Conservation (phyloP, 1,284 basidiomycete genomes). For the Phlebopus sp. region DNA sequence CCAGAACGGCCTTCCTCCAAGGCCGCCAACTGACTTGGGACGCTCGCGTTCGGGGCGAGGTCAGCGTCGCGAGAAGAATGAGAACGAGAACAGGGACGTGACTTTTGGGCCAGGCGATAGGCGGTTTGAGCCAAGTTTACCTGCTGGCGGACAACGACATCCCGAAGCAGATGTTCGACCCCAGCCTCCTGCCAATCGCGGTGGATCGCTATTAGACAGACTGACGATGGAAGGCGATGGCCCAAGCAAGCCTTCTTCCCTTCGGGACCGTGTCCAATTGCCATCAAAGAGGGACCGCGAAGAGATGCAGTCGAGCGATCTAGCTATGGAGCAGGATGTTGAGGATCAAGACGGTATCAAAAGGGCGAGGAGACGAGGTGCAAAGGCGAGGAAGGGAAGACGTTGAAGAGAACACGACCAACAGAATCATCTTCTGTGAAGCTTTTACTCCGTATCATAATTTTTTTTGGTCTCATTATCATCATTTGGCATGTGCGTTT, state of each 20-base stretch:
- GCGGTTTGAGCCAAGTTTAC: slow-evolving; percentile 13
- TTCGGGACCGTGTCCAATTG: slow-evolving; percentile 41
- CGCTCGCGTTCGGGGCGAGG: slow-evolving; percentile 14
- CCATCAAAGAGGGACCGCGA: slow-evolving; percentile 39
- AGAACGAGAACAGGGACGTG: slow-evolving; percentile 15
- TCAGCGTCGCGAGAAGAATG: slow-evolving; percentile 21
- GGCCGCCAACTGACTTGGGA: slow-evolving; percentile 19
- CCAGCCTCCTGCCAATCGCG: slow-evolving; percentile 10
- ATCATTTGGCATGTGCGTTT: slow-evolving; percentile 10
- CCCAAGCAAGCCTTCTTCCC: slow-evolving; percentile 25
- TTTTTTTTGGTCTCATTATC: slow-evolving; percentile 14
- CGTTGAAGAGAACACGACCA: slow-evolving; percentile 2
- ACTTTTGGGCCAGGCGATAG: slow-evolving; percentile 12
- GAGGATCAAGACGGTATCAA: slow-evolving; percentile 27
- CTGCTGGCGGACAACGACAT: slow-evolving; percentile 14
- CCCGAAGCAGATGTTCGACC: slow-evolving; percentile 8
- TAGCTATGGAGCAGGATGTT: slow-evolving; percentile 15
- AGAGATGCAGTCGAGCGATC: slow-evolving; percentile 31
- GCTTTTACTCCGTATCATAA: slow-evolving; percentile 3
- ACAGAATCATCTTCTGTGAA: no score
- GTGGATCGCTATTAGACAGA: slow-evolving; percentile 38
- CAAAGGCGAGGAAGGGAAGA: slow-evolving; percentile 21
- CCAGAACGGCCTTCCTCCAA: slow-evolving; percentile 31
- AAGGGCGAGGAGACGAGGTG: slow-evolving; percentile 22
- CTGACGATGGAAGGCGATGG: slow-evolving; percentile 28